These are phyloP conservation scores for Arachis monticola DNA, from an alignment of 331 rosid species.

Conservation along the genomic window DNA sequence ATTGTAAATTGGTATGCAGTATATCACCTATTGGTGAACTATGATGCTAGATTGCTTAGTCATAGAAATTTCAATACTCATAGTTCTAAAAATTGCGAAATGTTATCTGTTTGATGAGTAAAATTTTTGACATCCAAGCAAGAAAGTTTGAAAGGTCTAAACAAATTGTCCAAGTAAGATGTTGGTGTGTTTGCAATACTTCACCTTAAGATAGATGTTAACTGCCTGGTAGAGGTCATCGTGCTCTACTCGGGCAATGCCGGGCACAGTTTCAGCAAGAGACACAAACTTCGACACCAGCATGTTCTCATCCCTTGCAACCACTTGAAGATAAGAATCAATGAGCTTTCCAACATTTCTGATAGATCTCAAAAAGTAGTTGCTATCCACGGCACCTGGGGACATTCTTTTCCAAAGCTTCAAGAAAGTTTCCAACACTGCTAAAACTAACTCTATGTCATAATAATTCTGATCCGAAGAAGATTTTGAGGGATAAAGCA, in stretches of 20 bases:
- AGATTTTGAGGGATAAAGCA: slow-evolving; percentile 68
- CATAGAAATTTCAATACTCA: too few species aligned
- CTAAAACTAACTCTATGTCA: slow-evolving; percentile 78
- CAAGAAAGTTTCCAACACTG: slow-evolving; percentile 80
- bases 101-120: slow-evolving; percentile 10
- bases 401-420: slow-evolving; percentile 77
- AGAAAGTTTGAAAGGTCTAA: neutral
- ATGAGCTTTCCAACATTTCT: slow-evolving; percentile 85
- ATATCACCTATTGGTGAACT: too few species aligned
- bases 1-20: too few species aligned
- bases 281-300: slow-evolving; percentile 70
- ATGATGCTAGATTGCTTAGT: too few species aligned
- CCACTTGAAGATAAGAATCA: slow-evolving; percentile 91
- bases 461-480: slow-evolving; percentile 59
- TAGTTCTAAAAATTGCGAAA: slow-evolving; percentile 11
- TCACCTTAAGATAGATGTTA: slow-evolving; percentile 90
- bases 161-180: slow-evolving; percentile 8
- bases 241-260: slow-evolving; percentile 70
- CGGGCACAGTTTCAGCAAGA: slow-evolving; percentile 83
- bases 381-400: slow-evolving; percentile 58
- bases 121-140: slow-evolving; percentile 26
- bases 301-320: slow-evolving; percentile 78
- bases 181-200: slow-evolving; percentile 11
- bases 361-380: slow-evolving; percentile 61
- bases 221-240: slow-evolving; percentile 85